These are phyloP conservation scores for Rhizopogon salebrosus DNA, from an alignment of 768 basidiomycete species.

Conservation along the genomic window DNA sequence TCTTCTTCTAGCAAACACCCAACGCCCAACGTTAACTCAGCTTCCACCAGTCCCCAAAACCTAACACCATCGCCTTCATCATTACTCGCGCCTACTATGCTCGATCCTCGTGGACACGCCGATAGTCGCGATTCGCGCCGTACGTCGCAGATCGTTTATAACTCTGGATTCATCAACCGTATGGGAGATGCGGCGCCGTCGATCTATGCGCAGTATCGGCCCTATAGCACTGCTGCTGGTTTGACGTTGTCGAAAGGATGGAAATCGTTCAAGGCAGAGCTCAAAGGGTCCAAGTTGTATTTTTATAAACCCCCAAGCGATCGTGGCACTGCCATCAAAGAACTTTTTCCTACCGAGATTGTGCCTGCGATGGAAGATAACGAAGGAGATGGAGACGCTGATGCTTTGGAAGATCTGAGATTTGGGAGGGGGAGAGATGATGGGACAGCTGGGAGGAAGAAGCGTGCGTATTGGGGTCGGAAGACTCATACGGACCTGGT, in stretches of 20 bases:
- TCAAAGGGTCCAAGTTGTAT: conserved; percentile 81
- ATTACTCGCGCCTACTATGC: conserved; percentile 45
- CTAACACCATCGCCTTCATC: conserved; percentile 39
- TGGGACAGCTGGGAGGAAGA: conserved; percentile 38
- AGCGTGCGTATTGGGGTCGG: conserved; percentile 74
- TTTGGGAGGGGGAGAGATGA: conserved; percentile 32
- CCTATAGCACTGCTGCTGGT: conserved; percentile 28
- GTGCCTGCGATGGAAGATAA: conserved; percentile 52
- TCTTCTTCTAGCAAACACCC: conserved; percentile 23
- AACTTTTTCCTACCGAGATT: conserved; percentile 66
- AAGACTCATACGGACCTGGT: conserved; percentile 68
- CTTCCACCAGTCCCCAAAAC: conserved; percentile 17
- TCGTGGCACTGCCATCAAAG: conserved; percentile 55
- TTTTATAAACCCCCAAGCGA: conserved; percentile 84
- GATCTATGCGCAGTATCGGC: conserved; percentile 23
- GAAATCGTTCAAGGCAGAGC: conserved; percentile 82
- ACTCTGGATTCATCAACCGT: conserved; percentile 73
- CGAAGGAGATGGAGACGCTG: conserved; percentile 25
- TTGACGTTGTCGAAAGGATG: conserved; percentile 59
- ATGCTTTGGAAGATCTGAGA: conserved; percentile 22
- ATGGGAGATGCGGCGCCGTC: conserved; percentile 46
- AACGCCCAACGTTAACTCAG: conserved; percentile 9
- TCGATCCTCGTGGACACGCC: conserved; percentile 35
- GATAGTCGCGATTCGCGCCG: conserved; percentile 43
- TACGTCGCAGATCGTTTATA: conserved; percentile 74